Evolutionary conservation across 257 asterid genomes (phyloP), one percentile per base, ranked within the genome.

Genomic region (Plantago major): DNA sequence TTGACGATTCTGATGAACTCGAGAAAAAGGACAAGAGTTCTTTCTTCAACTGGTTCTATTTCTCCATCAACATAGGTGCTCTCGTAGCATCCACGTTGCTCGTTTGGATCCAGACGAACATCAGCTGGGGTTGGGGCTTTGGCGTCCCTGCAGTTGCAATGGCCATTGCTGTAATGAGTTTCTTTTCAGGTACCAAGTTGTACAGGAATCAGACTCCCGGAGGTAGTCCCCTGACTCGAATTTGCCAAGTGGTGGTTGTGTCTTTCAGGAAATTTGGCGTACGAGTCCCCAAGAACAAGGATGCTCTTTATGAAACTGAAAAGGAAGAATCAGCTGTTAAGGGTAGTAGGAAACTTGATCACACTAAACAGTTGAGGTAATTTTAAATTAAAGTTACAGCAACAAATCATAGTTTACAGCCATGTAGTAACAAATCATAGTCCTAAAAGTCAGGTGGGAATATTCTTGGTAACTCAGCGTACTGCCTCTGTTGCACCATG

Each of bases 51-150:
- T n/a, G n/a, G n/a, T n/a, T n/a, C n/a, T n/a, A n/a, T n/a, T n/a
- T n/a, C n/a, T n/a, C n/a, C n/a, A n/a, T n/a, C n/a, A n/a, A n/a
- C n/a, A 78, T 85, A 7, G 94, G 94, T 14, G 94, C 94, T 0
- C 78, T 85, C 0, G 67, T 82, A 4, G 94, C 94, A 1, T 58
- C 94, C 0, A 78, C 82, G 0, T 82, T 82, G 13, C 78, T 85
- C 12, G 94, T 85, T 0, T 85, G 80, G 78, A 67, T 82, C 44
- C 94, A 85, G 47, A 80, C 80, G 48, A 85, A 85, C 46, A 85
- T 82, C 7, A 87, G 94, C 0, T 82, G 94, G 94, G 78, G 83
- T 0, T 80, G 85, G 94, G 94, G 94, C 0, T 85, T 85, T 26
- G 94, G 90, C 11, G 80, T 85, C 4, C 94, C 94, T 2, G 94